Conservation (phyloP, 208 protist species). For the Trypanosoma melophagium region DNA sequence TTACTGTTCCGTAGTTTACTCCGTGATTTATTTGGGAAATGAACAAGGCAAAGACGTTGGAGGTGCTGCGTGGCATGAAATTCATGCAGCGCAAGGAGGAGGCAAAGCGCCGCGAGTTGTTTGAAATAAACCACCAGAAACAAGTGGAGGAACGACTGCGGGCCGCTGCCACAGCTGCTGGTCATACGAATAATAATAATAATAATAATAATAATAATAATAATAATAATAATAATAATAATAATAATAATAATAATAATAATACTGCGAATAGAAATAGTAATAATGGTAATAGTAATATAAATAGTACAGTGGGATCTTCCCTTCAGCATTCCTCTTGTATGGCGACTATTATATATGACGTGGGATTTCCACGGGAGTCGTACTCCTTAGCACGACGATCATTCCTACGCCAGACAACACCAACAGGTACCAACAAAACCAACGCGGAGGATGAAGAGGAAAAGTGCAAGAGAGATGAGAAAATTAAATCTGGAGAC, state of each 20-base stretch:
- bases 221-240: not conserved
- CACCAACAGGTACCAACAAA: not conserved
- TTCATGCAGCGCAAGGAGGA: slow-evolving; percentile 93
- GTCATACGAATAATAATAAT: too few species aligned
- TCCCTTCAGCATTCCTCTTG: not conserved
- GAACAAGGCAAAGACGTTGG: slow-evolving; percentile 80
- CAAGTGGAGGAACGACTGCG: slow-evolving; percentile 46
- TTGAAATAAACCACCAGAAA: slow-evolving; percentile 66
- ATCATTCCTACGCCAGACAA: slow-evolving; percentile 30
- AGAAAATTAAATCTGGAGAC: not conserved
- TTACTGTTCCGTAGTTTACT: too few species aligned
- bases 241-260: slow-evolving; percentile 1
- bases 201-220: too few species aligned
- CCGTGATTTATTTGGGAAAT: slow-evolving; percentile 30
- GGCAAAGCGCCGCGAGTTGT: slow-evolving; percentile 66
- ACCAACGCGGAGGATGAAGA: not conserved
- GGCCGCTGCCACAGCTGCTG: too few species aligned
- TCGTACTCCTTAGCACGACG: slow-evolving; percentile 48
- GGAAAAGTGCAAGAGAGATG: slow-evolving; percentile 2
- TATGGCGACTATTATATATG: slow-evolving; percentile 51
- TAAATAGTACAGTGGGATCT: not conserved
- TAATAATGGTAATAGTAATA: not conserved
- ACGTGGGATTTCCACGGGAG: slow-evolving; percentile 39
- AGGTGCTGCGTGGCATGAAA: slow-evolving; percentile 87
- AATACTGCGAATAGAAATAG: not conserved